Percentiles rank a stretch among this genome's conserved stretches.
Conservation (phyloP, 345 rosid species). For the Citrus sp. region DNA sequence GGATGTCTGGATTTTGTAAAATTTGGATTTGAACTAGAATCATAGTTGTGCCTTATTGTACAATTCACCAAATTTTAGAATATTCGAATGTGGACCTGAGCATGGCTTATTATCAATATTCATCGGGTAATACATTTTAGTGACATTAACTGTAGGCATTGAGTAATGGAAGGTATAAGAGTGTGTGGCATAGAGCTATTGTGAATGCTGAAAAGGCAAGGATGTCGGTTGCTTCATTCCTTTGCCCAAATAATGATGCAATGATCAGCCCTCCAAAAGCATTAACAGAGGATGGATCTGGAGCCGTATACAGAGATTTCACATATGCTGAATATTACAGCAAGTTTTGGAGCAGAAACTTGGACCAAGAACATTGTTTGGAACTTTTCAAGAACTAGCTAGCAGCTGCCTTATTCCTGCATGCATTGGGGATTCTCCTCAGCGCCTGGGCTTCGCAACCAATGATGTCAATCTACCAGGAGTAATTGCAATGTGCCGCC, state of each 20-base stretch:
- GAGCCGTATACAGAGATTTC: slow-evolving; percentile 62
- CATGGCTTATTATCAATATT: no score
- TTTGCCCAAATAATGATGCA: slow-evolving; percentile 64
- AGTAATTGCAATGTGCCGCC: no score
- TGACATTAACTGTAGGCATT: slow-evolving; percentile 45
- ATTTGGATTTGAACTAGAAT: no score
- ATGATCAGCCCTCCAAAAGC: slow-evolving; percentile 60
- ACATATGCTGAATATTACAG: slow-evolving; percentile 84
- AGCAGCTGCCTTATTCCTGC: no score
- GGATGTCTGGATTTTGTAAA: no score
- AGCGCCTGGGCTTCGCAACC: no score
- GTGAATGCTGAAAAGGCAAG: slow-evolving; percentile 58
- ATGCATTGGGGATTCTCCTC: no score
- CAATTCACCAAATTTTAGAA: no score
- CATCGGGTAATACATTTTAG: neutral
- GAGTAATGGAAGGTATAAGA: slow-evolving; percentile 81
- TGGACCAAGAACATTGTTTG: slow-evolving; percentile 81
- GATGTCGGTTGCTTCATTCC: slow-evolving; percentile 74
- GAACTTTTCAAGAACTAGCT: slow-evolving; percentile 58
- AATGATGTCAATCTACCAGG: no score
- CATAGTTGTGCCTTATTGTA: no score
- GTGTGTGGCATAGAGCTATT: slow-evolving; percentile 87
- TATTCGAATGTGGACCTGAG: no score
- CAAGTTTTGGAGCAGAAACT: slow-evolving; percentile 84
- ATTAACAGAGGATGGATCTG: slow-evolving; percentile 34